Conservation (phyloP, 306 rosid genomes). For the Myrica gale region DNA sequence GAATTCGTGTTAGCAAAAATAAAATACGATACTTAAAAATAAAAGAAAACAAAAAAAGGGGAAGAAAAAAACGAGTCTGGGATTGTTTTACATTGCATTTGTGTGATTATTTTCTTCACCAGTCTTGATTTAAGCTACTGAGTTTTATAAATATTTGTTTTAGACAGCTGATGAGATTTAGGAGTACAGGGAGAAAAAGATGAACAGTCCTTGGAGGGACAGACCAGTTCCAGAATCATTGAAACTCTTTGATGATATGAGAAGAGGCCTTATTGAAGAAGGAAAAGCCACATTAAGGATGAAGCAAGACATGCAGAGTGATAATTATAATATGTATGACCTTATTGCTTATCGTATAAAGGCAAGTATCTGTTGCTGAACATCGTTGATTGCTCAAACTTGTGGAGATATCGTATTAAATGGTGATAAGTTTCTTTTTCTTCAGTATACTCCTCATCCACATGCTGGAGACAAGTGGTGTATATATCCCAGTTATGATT, state of each 20-base stretch:
- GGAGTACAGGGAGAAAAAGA: conserved; percentile 87
- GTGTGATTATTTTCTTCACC: not conserved
- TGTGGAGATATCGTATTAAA: conserved; percentile 18
- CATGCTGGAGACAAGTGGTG: conserved; percentile 99
- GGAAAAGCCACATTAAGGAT: conserved; percentile 96
- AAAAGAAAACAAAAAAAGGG: not conserved
- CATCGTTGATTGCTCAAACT: conserved; percentile 18
- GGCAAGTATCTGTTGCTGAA: conserved; percentile 42
- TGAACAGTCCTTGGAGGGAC: conserved; percentile 98
- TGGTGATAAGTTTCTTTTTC: conserved; percentile 26
- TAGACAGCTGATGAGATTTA: conserved; percentile 90
- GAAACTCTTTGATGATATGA: conserved; percentile 90
- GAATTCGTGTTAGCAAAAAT: not conserved
- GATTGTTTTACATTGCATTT: not conserved
- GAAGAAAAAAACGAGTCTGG: not conserved
- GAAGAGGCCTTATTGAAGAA: conserved; percentile 72
- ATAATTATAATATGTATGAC: conserved; percentile 92
- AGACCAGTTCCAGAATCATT: conserved; percentile 80
- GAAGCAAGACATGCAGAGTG: conserved; percentile 99
- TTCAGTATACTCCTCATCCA: conserved; percentile 91
- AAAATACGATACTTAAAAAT: no score
- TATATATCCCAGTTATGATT: conserved; percentile 97
- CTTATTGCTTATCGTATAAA: conserved; percentile 95
- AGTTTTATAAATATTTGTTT: conserved; percentile 30
- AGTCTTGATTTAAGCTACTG: conserved; percentile 14